Evolutionary conservation across 2,329 filamentous ascomycete genomes (phyloP).

Genomic region (Dactylella cylindrospora): DNA sequence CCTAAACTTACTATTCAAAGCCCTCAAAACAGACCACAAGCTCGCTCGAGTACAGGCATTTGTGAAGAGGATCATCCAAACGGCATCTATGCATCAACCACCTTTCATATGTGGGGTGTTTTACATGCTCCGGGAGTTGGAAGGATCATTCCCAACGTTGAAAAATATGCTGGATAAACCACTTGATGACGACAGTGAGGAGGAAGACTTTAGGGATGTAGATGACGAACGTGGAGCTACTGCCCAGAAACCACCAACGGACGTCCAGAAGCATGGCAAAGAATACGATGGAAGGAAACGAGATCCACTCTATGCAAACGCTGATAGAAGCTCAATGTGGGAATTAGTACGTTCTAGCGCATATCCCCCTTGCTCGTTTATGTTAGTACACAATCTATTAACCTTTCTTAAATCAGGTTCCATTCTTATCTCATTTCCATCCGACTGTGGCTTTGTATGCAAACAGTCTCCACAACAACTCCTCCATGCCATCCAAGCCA

Average conservation of each 20-base stretch:
- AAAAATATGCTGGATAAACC: conserved; percentile 76
- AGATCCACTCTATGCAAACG: conserved; percentile 80
- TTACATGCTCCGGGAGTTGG: conserved; percentile 81
- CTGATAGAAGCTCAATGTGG: conserved; percentile 92
- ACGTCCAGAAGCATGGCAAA: conserved; percentile 49
- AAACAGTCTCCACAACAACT: conserved; percentile 66
- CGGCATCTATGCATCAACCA: conserved; percentile 79
- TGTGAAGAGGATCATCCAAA: conserved; percentile 84
- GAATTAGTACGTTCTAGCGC: conserved; percentile 66
- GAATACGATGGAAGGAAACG: conserved; percentile 85
- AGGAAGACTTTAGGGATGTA: conserved; percentile 69
- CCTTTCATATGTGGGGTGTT: conserved; percentile 91
- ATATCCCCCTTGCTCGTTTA: not conserved
- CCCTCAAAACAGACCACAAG: conserved; percentile 86
- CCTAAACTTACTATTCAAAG: conserved; percentile 83
- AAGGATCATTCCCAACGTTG: conserved; percentile 76
- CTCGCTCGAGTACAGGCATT: conserved; percentile 92
- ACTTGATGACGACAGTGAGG: conserved; percentile 73
- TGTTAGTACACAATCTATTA: not conserved
- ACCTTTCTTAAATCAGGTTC: conserved; percentile 53
- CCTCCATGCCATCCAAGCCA: conserved; percentile 78
- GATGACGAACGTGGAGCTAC: conserved; percentile 59
- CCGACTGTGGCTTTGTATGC: conserved; percentile 88
- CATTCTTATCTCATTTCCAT: conserved; percentile 81
- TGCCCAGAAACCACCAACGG: conserved; percentile 45